phyloP scores from a whole-genome alignment of 495 filamentous ascomycete genomes.

The Xeromyces bisporus region DNA sequence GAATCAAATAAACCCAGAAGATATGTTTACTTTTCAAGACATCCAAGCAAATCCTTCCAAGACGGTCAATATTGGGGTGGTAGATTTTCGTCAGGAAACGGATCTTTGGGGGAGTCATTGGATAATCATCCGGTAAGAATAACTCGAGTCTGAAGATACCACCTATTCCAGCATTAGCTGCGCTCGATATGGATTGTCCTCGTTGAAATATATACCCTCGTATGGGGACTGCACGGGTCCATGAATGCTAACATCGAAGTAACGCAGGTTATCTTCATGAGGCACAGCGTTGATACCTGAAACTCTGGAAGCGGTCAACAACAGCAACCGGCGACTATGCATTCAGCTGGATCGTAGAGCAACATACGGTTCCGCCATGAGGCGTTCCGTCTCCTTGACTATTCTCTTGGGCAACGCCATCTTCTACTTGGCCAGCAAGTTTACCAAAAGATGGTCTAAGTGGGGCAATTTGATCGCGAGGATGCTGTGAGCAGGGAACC shows the following conservation, averaged over 20 bases:
- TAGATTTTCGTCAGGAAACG: constrained; percentile 98
- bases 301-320: constrained; percentile 39
- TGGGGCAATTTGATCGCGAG: constrained; percentile 3
- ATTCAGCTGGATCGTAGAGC: neutral
- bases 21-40: constrained; percentile 75
- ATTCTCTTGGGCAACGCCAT: constrained; percentile 90
- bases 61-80: constrained; percentile 95
- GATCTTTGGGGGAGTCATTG: constrained; percentile 97
- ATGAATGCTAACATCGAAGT: constrained; percentile 94
- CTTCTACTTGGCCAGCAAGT: too few species aligned
- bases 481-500: too few species aligned
- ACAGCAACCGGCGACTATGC: constrained; percentile 1
- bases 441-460: neutral
- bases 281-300: constrained; percentile 92
- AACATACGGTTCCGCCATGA: constrained; percentile 88
- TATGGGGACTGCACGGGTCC: constrained; percentile 91
- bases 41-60: constrained; percentile 92
- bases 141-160: constrained; percentile 95
- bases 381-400: constrained; percentile 93
- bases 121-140: constrained; percentile 98
- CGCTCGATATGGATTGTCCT: neutral
- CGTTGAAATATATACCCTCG: constrained; percentile 42
- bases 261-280: constrained; percentile 95
- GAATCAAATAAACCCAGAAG: neutral
- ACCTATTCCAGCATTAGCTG: constrained; percentile 33